Evolutionary conservation across 2,329 filamentous ascomycete species (phyloP), one percentile per base, ranked within the genome.

Genomic region (Neonectria hederae): DNA sequence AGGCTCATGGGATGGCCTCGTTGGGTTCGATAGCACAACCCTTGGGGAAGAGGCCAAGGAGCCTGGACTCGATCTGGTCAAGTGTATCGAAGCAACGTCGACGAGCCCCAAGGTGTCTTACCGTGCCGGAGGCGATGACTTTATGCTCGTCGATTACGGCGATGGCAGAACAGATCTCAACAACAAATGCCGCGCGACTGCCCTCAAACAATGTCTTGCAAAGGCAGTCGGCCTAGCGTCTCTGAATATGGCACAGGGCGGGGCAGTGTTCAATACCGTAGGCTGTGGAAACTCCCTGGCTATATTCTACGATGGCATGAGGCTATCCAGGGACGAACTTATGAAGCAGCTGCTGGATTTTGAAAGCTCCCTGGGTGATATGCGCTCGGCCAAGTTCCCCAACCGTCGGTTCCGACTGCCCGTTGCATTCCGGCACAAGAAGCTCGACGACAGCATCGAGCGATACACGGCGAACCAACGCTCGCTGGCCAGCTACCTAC

Each of bases 391-490:
- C 48, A 70, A 63, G 54, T 66, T 69, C 45, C 67, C 46, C n/a
- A 66, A 64, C 24, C 75, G 76, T 5, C 65, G 69, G 6, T 58
- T 78, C 38, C 66, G 66, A 5, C 65, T 79, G 10, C 77, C 77
- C 0, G 67, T 78, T 9, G 71, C 71, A 8, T 71, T 78, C 38
- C 68, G 77, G 21, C 75, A 77, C 53, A 66, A 69, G n/a, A 69
- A 71, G 21, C 69, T 75, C 6, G 60, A 81, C 22, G 82, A 84
- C 26, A 59, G 56, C 0, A 76, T 59, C 17, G 60, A 85, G 60
- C 80, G 87, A 10, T 90, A 90, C 73, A 87, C 86, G 78, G 83
- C 84, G 28, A 88, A 85, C 4, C 85, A 87, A 64, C 80, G 87
- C 2, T 84, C 85, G 1, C 83, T 86, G 28, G 88, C 88, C 1